These are phyloP conservation scores for Pseudogymnoascus sp. DNA, from an alignment of 2,329 filamentous ascomycete genomes.

Conservation along the genomic window DNA sequence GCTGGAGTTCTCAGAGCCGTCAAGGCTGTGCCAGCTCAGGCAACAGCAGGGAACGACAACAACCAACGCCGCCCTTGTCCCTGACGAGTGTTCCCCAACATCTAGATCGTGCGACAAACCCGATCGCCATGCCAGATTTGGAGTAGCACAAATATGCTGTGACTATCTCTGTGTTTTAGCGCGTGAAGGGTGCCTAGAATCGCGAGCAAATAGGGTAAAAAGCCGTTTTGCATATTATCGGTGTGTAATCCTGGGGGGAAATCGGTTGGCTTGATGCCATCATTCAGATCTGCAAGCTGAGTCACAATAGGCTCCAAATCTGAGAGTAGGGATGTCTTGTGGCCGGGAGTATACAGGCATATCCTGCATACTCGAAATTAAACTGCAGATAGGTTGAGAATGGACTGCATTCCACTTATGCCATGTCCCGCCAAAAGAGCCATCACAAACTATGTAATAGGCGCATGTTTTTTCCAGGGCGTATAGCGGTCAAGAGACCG, in stretches of 20 bases:
- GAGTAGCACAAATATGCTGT: not conserved
- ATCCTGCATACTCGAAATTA: not conserved
- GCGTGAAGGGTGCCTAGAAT: not conserved
- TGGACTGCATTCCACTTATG: not conserved
- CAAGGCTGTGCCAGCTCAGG: not conserved
- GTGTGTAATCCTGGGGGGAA: not conserved
- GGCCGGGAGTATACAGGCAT: not conserved
- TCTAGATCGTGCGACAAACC: not conserved
- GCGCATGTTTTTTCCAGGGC: not conserved
- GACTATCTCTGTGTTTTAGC: not conserved
- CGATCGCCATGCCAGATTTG: not conserved
- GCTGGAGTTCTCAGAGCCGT: not conserved
- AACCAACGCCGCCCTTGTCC: not conserved
- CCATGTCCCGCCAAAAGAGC: not conserved
- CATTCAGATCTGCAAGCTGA: not conserved
- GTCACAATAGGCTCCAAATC: not conserved
- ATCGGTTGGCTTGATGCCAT: not conserved
- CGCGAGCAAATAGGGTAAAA: not conserved
- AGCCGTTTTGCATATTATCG: not conserved
- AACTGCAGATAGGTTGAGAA: not conserved
- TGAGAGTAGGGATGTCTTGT: not conserved
- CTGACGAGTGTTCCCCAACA: not conserved
- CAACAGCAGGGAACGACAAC: not conserved
- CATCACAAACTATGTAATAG: not conserved
- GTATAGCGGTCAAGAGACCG: not conserved